These are phyloP conservation scores for Orychophragmus violaceus DNA, from an alignment of 345 rosid species.

Conservation along the genomic window DNA sequence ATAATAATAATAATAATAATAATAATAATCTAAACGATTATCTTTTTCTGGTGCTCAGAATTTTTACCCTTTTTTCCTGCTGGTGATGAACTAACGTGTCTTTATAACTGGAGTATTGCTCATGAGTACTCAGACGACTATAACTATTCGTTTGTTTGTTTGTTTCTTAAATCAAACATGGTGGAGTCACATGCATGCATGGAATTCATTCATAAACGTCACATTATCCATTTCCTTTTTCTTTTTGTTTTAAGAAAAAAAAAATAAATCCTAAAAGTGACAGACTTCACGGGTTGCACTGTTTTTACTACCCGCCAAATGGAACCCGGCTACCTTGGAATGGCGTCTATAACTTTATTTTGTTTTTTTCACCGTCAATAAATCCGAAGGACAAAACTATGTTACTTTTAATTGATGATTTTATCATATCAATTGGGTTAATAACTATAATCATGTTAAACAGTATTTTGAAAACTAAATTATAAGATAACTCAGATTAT, in stretches of 20 bases:
- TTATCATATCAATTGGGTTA: not conserved
- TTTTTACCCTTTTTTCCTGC: not conserved
- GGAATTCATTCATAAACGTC: constrained; percentile 8
- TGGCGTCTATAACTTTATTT: constrained; percentile 3
- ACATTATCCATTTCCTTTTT: constrained; percentile 9
- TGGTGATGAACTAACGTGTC: not conserved
- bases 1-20: no score
- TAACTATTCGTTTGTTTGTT: not conserved
- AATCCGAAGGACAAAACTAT: not conserved
- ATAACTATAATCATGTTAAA: not conserved
- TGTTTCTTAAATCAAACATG: not conserved
- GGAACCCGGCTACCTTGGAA: constrained; percentile 7
- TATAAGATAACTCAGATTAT: not conserved
- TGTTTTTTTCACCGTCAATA: not conserved
- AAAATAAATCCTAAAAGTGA: not conserved
- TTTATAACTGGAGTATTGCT: not conserved
- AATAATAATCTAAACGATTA: not conserved
- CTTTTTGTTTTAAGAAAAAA: not conserved
- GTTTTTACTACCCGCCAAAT: constrained; percentile 23
- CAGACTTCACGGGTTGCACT: constrained; percentile 30
- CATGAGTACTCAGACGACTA: constrained; percentile 1
- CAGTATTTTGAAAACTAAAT: not conserved
- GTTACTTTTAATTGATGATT: not conserved
- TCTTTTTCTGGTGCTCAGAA: not conserved
- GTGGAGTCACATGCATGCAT: constrained; percentile 30